phyloP scores from a whole-genome alignment of 2,329 filamentous ascomycete species.

The Aschersonia sp. region DNA sequence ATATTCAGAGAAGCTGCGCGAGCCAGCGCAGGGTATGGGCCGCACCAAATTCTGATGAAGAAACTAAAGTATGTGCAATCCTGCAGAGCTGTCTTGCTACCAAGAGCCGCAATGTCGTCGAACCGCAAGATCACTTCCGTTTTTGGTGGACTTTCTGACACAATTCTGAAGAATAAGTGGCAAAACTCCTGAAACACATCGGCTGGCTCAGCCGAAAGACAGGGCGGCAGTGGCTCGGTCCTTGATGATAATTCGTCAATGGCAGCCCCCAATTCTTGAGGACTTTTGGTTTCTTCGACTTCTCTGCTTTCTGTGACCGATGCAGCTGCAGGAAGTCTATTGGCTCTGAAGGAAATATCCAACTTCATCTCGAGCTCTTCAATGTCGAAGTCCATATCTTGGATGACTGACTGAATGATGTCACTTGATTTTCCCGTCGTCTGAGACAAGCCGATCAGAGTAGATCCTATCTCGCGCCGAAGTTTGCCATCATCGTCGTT shows the following conservation, averaged over 20 bases:
- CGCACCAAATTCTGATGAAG: conserved; percentile 61
- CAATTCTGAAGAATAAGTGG: conserved; percentile 41
- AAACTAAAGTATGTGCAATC: conserved; percentile 61
- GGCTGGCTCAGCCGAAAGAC: conserved; percentile 34
- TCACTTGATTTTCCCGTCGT: conserved; percentile 41
- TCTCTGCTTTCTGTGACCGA: conserved; percentile 24
- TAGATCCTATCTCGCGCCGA: conserved; percentile 49
- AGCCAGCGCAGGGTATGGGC: conserved; percentile 53
- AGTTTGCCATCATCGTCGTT: conserved; percentile 39
- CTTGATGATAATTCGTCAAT: conserved; percentile 22
- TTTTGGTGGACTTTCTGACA: conserved; percentile 26
- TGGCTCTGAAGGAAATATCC: conserved; percentile 51
- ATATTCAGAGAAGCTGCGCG: conserved; percentile 56
- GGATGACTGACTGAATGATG: conserved; percentile 52
- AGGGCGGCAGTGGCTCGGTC: conserved; percentile 29
- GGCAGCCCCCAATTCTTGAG: conserved; percentile 23
- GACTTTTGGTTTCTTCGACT: conserved; percentile 10
- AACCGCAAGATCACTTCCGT: conserved; percentile 31
- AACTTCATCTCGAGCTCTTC: conserved; percentile 63
- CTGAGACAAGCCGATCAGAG: conserved; percentile 53
- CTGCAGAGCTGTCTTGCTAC: conserved; percentile 37
- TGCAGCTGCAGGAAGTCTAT: conserved; percentile 34
- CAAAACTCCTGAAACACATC: conserved; percentile 44
- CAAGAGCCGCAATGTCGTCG: conserved; percentile 39
- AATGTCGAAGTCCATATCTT: conserved; percentile 56